phyloP scores from a whole-genome alignment of 371 early-diverging fungal species.

The Saksenaea oblongispora region DNA sequence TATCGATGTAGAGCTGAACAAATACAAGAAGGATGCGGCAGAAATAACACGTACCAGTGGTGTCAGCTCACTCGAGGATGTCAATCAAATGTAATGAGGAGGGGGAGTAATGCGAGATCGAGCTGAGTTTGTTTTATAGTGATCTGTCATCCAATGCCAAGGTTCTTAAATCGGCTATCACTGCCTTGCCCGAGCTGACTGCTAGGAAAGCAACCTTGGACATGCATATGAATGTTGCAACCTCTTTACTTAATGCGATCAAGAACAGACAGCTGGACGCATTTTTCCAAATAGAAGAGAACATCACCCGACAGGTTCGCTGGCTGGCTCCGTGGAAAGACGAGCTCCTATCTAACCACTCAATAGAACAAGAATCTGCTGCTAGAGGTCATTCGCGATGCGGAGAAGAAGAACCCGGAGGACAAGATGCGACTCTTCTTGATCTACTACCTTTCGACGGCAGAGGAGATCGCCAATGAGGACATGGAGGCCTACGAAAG shows the following conservation, averaged over 20 bases:
- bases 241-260: constrained; percentile 87
- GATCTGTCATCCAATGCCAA: constrained; percentile 79
- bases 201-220: constrained; percentile 95
- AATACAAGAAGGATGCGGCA: constrained; percentile 93
- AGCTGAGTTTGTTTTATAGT: constrained; percentile 17
- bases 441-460: constrained; percentile 78
- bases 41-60: constrained; percentile 88
- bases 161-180: constrained; percentile 89
- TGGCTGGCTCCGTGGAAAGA: background rate
- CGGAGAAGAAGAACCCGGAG: constrained; percentile 73
- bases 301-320: constrained; percentile 60
- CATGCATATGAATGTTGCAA: constrained; percentile 99
- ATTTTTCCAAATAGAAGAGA: constrained; percentile 95
- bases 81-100: constrained; percentile 67
- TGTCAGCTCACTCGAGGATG: constrained; percentile 83
- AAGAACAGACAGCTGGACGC: constrained; percentile 95
- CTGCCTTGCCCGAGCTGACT: constrained; percentile 93
- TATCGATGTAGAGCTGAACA: constrained; percentile 87
- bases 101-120: background rate
- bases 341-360: background rate
- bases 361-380: constrained; percentile 71
- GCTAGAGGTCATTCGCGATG: constrained; percentile 82
- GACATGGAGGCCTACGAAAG: constrained; percentile 85
- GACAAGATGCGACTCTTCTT: constrained; percentile 94
- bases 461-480: constrained; percentile 73